Evolutionary conservation across 768 basidiomycete genomes (phyloP).

Genomic region (Hemileccinum impolitum): DNA sequence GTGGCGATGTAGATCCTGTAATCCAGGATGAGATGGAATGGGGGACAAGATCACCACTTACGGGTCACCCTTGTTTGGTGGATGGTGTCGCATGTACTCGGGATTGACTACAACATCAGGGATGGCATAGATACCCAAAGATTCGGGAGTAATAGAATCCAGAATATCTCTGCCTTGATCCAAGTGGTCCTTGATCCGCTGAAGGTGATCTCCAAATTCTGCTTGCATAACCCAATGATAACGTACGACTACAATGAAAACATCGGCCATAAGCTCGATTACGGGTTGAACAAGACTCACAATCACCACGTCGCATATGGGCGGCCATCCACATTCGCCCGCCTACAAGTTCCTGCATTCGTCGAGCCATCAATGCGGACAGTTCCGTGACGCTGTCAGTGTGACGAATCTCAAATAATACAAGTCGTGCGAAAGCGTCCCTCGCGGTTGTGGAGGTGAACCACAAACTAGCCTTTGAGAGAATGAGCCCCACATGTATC

Average conservation of each 20-base stretch:
- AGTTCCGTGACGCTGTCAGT: conserved; percentile 28
- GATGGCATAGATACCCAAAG: conserved; percentile 20
- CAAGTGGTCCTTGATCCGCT: conserved; percentile 30
- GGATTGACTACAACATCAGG: conserved; percentile 19
- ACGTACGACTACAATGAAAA: conserved; percentile 24
- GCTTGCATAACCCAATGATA: conserved; percentile 36
- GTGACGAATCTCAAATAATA: conserved; percentile 31
- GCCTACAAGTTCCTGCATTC: conserved; percentile 28
- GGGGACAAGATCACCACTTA: conserved; percentile 6
- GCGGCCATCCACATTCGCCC: conserved; percentile 41
- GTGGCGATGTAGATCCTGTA: conserved; percentile 36
- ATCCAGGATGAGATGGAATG: conserved; percentile 4
- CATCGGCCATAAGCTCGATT: not conserved
- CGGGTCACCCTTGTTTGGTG: conserved; percentile 21
- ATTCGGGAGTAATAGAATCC: conserved; percentile 12
- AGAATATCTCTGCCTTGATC: conserved; percentile 21
- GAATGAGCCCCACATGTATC: conserved; percentile 5
- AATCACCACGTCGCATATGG: conserved; percentile 44
- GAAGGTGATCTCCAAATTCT: conserved; percentile 34
- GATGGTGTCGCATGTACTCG: conserved; percentile 12
- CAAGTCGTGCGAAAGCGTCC: conserved; percentile 31
- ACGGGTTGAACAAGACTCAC: conserved; percentile 21
- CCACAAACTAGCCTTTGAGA: conserved; percentile 29
- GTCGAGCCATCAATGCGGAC: conserved; percentile 28
- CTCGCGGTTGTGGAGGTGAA: conserved; percentile 32